Evolutionary conservation across 495 filamentous ascomycete species (phyloP), one percentile per base, ranked within the genome.

Genomic region (Aspergillus conjunctus): DNA sequence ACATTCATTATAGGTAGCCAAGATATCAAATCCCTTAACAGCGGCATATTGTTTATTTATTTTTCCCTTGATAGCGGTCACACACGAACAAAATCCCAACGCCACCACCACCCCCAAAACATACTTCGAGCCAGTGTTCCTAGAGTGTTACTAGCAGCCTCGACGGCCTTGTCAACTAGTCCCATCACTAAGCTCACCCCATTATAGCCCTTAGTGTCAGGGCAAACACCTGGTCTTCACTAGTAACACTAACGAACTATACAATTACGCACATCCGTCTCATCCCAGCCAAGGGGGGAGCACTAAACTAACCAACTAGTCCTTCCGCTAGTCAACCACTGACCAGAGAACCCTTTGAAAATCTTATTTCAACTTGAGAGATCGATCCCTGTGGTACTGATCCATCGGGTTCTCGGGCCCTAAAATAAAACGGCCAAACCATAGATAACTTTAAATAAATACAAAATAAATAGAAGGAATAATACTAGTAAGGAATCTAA

Each of bases 391-490:
- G 3, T 20, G 34, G n/a, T 15, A 51, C 31, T 31, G 10, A 51
- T 21, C 7, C 10, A 48, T 20, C 32, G 15, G 20, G 39, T 21
- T 17, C 45, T 44, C 56, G 56, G 56, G 51, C 21, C 49, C 56
- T 59, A 64, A 44, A 41, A 32, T 53, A 51, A 45, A n/a, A 31
- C 51, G 41, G 56, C 50, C 51, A 64, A 64, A 59, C 61, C 45
- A 57, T 59, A 59, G 61, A 64, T 64, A 64, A 60, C 56, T 41
- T 64, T 56, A 63, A 58, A 39, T n/a, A 26, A 26, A 26, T 26
- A 5, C 2, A 21, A 39, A 18, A 45, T 33, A 20, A 62, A 49
- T 22, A 21, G n/a, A n/a, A n/a, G n/a, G n/a, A 26, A 26, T 26
- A 26, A 26, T 2, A 26, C 26, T 26, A 26, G 26, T 26, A 26